phyloP scores from a whole-genome alignment of 108 stramenopile genomes.

The Mediolabrus comicus region DNA sequence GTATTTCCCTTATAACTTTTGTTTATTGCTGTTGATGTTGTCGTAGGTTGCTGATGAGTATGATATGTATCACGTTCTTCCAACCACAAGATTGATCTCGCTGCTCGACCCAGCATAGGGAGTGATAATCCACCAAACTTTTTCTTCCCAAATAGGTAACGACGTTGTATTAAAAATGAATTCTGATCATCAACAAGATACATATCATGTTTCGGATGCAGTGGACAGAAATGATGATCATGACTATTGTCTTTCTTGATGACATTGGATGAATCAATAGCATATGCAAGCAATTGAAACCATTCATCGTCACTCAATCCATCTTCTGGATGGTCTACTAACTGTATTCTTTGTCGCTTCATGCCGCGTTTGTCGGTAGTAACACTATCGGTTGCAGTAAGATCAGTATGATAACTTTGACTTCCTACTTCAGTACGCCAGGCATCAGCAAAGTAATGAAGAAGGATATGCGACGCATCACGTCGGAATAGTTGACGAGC shows the following conservation, averaged over 20 bases:
- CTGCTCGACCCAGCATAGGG: not conserved
- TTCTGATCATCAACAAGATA: slow-evolving; percentile 1
- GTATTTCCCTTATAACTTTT: not conserved
- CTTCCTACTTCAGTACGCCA: not conserved
- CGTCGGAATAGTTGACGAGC: slow-evolving; percentile 11
- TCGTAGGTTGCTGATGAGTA: not conserved
- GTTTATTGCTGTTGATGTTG: not conserved
- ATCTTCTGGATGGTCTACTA: slow-evolving; percentile 5
- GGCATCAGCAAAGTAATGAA: slow-evolving; percentile 1
- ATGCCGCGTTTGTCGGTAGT: not conserved
- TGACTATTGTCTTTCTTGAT: not conserved
- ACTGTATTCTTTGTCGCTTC: slow-evolving; percentile 1
- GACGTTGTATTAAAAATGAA: not conserved
- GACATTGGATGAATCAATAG: not conserved
- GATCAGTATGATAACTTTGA: not conserved
- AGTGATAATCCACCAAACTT: slow-evolving; percentile 9
- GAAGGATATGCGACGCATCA: not conserved
- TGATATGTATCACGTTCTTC: slow-evolving; percentile 8
- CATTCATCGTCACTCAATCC: slow-evolving; percentile 9
- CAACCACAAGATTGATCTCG: not conserved
- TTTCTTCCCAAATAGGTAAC: not conserved
- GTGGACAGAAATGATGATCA: slow-evolving; percentile 1
- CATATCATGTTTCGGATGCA: slow-evolving; percentile 9
- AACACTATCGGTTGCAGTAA: no score
- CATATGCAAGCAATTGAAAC: slow-evolving; percentile 5